Evolutionary conservation across 2,329 filamentous ascomycete genomes (phyloP).

Genomic region (Penicillium sp.): DNA sequence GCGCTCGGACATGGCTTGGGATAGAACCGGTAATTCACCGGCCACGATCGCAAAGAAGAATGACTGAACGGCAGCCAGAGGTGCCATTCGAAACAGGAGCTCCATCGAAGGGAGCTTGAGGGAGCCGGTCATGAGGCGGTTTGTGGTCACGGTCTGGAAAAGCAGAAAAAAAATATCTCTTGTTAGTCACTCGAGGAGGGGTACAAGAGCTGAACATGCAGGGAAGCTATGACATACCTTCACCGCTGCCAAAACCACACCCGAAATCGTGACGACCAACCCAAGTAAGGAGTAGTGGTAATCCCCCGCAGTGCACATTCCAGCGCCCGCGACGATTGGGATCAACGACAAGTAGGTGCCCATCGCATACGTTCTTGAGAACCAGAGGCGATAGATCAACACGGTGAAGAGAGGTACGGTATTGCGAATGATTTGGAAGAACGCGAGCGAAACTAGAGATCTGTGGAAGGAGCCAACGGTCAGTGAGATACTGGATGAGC

Average conservation of each 20-base stretch:
- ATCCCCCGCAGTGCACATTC: slow-evolving; percentile 22
- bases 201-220: not conserved
- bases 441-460: slow-evolving; percentile 22
- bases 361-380: slow-evolving; percentile 16
- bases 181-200: not conserved
- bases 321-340: slow-evolving; percentile 22
- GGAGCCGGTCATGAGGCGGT: slow-evolving; percentile 24
- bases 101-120: slow-evolving; percentile 23
- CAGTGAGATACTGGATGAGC: not conserved
- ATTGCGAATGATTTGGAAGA: slow-evolving; percentile 26
- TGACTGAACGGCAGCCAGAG: slow-evolving; percentile 20
- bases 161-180: not conserved
- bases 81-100: slow-evolving; percentile 24
- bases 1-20: slow-evolving; percentile 18
- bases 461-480: not conserved
- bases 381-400: slow-evolving; percentile 21
- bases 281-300: slow-evolving; percentile 19
- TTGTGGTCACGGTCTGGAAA: slow-evolving; percentile 22
- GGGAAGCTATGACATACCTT: slow-evolving; percentile 12
- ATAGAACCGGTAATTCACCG: slow-evolving; percentile 16
- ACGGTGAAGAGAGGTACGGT: slow-evolving; percentile 24
- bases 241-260: slow-evolving; percentile 21
- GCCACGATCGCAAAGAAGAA: slow-evolving; percentile 17
- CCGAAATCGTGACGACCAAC: slow-evolving; percentile 16
- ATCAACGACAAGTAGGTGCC: slow-evolving; percentile 20